Evolutionary conservation across 1,284 basidiomycete genomes (phyloP), one percentile per base, ranked within the genome.

Genomic region (Cryptococcus jaspeensis): DNA sequence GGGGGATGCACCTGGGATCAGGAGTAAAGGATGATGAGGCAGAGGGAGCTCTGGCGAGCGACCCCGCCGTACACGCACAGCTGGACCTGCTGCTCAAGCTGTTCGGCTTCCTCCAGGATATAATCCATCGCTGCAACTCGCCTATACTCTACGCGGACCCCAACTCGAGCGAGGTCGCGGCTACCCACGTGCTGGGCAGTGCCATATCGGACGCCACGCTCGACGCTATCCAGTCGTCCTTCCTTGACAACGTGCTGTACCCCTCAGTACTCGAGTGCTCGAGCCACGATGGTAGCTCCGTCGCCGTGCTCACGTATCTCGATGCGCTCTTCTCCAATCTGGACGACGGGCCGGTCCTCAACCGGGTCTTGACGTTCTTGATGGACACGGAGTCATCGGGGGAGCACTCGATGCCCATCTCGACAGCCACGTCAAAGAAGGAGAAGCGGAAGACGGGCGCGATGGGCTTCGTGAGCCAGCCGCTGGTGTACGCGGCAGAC

Each of bases 281-380:
- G 0, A 89, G 92, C 60, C 74, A 81, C 6, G 94, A 99, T 74
- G 94, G 94, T 23, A 96, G 92, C 62, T 90, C 93, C 0, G 89
- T 96, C 1, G 95, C 95, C 1, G 92, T 98, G 51, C 87, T 98
- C 84, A 92, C 89, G n/a, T 98, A 99, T 69, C 87, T 98, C 60
- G 91, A 97, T 60, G 84, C 90, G 67, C 87, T 92, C 79, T 83
- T 94, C 52, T 83, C 86, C 48, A 89, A 87, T 0, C 81, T 94
- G 15, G 84, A 85, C 53, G 81, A 86, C 42, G 87, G 88, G 7
- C 65, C 67, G 0, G 56, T 76, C 20, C 56, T 74, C 9, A 41
- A 61, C 15, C 56, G 65, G 13, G 55, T 76, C 9, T 49, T 74
- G 5, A 54, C 62, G 8, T 68, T 65, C 43, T 59, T 75, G 6